Conservation (phyloP, 208 protist genomes). For the Acanthamoeba lenticulata region DNA sequence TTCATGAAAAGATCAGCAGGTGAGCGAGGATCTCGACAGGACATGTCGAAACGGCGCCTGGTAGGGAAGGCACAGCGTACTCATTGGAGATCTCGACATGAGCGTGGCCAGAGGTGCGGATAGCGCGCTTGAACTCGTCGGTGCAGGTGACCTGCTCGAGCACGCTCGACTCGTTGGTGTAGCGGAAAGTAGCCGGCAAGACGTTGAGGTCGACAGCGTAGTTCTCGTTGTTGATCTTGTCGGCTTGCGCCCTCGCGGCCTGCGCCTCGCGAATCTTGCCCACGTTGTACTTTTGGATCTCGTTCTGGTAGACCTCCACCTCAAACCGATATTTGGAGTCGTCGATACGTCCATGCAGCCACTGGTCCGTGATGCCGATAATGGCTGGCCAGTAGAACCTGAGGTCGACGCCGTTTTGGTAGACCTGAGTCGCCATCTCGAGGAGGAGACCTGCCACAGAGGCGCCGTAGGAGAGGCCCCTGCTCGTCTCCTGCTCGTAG, state of each 20-base stretch:
- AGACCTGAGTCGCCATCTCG: constrained; percentile 24
- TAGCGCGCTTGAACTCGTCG: constrained; percentile 29
- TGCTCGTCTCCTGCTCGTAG: constrained; percentile 12
- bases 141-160: constrained; percentile 44
- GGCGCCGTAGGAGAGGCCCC: constrained; percentile 49
- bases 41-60: no score
- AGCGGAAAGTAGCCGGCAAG: neutral
- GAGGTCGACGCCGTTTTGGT: constrained; percentile 46
- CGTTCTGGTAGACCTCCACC: constrained; percentile 59
- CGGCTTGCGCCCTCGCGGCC: neutral
- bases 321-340: constrained; percentile 59
- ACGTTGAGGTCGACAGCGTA: constrained; percentile 57
- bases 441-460: constrained; percentile 33
- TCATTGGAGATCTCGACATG: constrained; percentile 39
- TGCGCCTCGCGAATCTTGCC: constrained; percentile 53
- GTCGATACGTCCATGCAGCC: constrained; percentile 72
- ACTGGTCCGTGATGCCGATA: constrained; percentile 75
- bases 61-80: no score
- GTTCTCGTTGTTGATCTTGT: constrained; percentile 61
- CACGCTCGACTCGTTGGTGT: constrained; percentile 44
- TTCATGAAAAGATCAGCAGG: no score
- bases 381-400: constrained; percentile 73
- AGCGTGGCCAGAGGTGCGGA: neutral
- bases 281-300: constrained; percentile 67
- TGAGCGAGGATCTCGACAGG: no score